Conservation (phyloP, 2,329 filamentous ascomycete genomes). For the Aplosporella prunicola region DNA sequence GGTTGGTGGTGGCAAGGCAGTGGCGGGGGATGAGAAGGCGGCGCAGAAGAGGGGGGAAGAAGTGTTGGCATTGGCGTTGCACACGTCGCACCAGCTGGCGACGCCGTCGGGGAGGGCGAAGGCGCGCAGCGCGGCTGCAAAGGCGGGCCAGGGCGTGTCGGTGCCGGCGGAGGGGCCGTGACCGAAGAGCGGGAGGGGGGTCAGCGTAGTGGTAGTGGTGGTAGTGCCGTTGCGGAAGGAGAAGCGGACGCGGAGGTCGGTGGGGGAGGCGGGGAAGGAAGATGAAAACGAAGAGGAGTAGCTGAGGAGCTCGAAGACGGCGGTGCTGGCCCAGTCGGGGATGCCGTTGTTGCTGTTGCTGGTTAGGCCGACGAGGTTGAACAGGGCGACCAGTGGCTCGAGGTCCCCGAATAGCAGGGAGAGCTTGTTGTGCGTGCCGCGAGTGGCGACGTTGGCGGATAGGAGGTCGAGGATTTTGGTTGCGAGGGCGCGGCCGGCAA, state of each 20-base stretch:
- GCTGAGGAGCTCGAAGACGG: slow-evolving; percentile 46
- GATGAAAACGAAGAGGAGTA: not conserved
- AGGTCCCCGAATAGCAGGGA: slow-evolving; percentile 39
- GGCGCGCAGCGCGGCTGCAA: slow-evolving; percentile 19
- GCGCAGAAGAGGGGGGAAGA: slow-evolving; percentile 42
- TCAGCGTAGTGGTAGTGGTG: slow-evolving; percentile 21
- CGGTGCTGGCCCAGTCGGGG: slow-evolving; percentile 39
- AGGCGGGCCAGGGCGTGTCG: slow-evolving; percentile 43
- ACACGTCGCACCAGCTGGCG: slow-evolving; percentile 44
- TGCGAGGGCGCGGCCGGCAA: slow-evolving; percentile 29
- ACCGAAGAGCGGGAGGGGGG: slow-evolving; percentile 43
- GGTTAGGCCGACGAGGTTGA: slow-evolving; percentile 36
- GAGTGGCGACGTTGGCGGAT: slow-evolving; percentile 19
- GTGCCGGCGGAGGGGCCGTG: slow-evolving; percentile 33
- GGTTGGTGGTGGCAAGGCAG: slow-evolving; percentile 9
- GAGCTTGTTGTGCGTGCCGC: slow-evolving; percentile 23
- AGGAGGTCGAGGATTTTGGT: slow-evolving; percentile 25
- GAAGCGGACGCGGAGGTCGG: slow-evolving; percentile 47
- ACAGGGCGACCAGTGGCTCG: slow-evolving; percentile 43
- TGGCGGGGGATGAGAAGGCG: slow-evolving; percentile 28
- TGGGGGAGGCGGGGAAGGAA: slow-evolving; percentile 28
- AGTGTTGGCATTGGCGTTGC: too few species aligned
- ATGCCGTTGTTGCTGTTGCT: slow-evolving; percentile 23
- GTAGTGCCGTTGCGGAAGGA: slow-evolving; percentile 48
- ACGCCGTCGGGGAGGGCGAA: slow-evolving; percentile 29